Base-by-base conservation (phyloP, 1,284 basidiomycete genomes). In the Cryptococcus sp. region DNA sequence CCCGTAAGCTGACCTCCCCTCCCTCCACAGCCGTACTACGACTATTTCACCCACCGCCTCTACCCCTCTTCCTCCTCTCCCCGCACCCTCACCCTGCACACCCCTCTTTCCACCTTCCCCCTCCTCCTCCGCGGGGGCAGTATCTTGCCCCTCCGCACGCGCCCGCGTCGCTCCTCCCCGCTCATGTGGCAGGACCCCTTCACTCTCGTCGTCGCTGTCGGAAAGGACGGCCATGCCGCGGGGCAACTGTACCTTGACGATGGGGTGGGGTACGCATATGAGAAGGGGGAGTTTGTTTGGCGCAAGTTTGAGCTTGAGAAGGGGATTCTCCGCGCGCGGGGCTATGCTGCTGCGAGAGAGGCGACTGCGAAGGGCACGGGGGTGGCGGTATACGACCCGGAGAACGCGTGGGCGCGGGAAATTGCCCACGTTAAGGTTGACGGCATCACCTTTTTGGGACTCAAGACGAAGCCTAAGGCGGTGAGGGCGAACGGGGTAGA, bases 201-300 rank as follows among this genome's bases (percentile, higher is more conserved):
- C 80, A 98, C 94, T 0, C 83, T 99, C 39, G 85, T 88, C 56
- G 81, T 97, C 23, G 91, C 92, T 0, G 79, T 96, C 20, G 83
- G 84, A 77, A 84, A 85, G 55, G 71, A 81, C 3, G 84, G 85
- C 23, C 70, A 66, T 8, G 93, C 94, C 0, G 71, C 72, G 2
- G 95, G 95, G 37, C 88, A 93, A 72, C 81, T 99, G 39, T 99
- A 98, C 78, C 82, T 96, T 53, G 96, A 98, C 74, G 96, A 98
- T 68, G 95, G 96, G 7, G 88, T 89, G 62, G 86, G 88, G 0
- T 98, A 87, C 76, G 80, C 82, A 1, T 87, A 93, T 77, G 80
- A 85, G 63, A 69, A 83, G 5, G 94, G 95, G 36, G 81, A 92
- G 50, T 86, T 89, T 70, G 81, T 97, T 51, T 94, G 89, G 88